These are phyloP conservation scores for Cyberlindnera suaveolens DNA, from an alignment of 805 yeast genomes.

Conservation along the genomic window DNA sequence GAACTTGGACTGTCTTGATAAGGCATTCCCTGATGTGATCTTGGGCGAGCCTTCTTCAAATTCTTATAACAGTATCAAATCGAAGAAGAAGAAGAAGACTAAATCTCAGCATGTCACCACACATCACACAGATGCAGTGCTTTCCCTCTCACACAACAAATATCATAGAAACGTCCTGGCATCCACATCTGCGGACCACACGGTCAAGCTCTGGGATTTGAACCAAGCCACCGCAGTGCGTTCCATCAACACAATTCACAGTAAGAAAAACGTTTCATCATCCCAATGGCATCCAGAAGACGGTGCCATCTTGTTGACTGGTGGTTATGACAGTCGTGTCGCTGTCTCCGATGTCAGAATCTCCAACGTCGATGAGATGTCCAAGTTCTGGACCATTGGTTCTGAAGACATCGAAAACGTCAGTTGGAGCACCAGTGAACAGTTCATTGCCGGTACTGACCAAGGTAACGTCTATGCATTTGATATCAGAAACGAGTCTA, in stretches of 20 bases:
- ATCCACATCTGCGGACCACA: slow-evolving; percentile 91
- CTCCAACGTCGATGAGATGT: slow-evolving; percentile 50
- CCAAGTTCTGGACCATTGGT: slow-evolving; percentile 57
- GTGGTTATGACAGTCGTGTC: slow-evolving; percentile 85
- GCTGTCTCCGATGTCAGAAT: slow-evolving; percentile 85
- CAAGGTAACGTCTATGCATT: slow-evolving; percentile 83
- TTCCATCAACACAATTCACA: slow-evolving; percentile 65
- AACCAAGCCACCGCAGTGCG: slow-evolving; percentile 68
- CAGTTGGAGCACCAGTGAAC: slow-evolving; percentile 55
- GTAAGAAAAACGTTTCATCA: slow-evolving; percentile 74
- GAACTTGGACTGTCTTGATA: slow-evolving; percentile 90
- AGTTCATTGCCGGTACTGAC: slow-evolving; percentile 86
- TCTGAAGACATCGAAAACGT: slow-evolving; percentile 85
- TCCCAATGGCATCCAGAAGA: slow-evolving; percentile 79
- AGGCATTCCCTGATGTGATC: slow-evolving; percentile 90
- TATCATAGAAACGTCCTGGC: slow-evolving; percentile 80
- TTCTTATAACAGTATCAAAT: slow-evolving; percentile 14
- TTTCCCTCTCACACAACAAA: slow-evolving; percentile 78
- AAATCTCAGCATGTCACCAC: slow-evolving; percentile 50
- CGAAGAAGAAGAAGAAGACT: slow-evolving; percentile 42
- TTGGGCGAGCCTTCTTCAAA: slow-evolving; percentile 63
- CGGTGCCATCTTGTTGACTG: slow-evolving; percentile 70
- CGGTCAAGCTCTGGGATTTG: slow-evolving; percentile 94
- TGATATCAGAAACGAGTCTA: slow-evolving; percentile 64
- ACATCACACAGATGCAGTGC: slow-evolving; percentile 91